Evolutionary conservation across 2,329 filamentous ascomycete species (phyloP).

Genomic region (Conoideocrella luteorostrata): DNA sequence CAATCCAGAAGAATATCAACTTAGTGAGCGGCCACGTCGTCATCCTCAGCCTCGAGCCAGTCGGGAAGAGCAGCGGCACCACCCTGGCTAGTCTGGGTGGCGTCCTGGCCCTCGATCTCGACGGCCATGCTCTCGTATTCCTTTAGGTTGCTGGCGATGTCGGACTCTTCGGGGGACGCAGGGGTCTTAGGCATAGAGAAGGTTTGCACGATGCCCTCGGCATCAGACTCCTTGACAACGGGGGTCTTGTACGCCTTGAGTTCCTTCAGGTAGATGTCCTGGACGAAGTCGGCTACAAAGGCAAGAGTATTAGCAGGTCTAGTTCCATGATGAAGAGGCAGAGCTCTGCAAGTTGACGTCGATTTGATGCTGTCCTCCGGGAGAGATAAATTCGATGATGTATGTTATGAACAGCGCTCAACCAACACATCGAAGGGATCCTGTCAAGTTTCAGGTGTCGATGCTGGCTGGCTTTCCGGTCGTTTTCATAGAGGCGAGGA

Average conservation of each 20-base stretch:
- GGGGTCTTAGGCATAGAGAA: conserved; percentile 78
- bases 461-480: too few species aligned
- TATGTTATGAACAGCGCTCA: too few species aligned
- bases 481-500: too few species aligned
- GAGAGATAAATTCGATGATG: too few species aligned
- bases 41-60: conserved; percentile 82
- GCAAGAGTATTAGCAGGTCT: neutral
- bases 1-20: too few species aligned
- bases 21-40: conserved; percentile 46
- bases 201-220: conserved; percentile 85
- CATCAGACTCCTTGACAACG: conserved; percentile 75
- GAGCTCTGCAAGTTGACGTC: too few species aligned
- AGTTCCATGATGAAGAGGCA: too few species aligned
- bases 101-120: conserved; percentile 84
- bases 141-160: conserved; percentile 85
- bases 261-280: conserved; percentile 95
- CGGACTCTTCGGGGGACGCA: conserved; percentile 84
- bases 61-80: conserved; percentile 53
- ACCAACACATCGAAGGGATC: too few species aligned
- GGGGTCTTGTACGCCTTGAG: conserved; percentile 91
- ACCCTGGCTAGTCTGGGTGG: conserved; percentile 50
- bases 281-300: conserved; percentile 80
- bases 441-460: too few species aligned
- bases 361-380: too few species aligned
- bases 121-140: conserved; percentile 92